Conservation (phyloP, 768 basidiomycete genomes). For the Suillus americanus region DNA sequence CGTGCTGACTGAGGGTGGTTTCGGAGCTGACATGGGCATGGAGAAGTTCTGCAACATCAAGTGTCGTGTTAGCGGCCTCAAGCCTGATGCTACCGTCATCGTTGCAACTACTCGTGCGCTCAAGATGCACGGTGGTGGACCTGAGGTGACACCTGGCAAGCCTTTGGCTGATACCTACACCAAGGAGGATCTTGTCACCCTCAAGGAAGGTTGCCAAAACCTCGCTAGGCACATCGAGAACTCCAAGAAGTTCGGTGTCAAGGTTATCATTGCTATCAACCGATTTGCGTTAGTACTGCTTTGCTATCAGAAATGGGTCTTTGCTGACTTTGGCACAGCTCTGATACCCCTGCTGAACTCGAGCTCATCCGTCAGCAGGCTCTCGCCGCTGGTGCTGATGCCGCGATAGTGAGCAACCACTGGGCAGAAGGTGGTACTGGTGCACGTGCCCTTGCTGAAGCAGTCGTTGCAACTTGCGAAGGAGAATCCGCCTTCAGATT, state of each 20-base stretch:
- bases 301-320: neutral
- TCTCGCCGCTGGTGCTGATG: slow-evolving; percentile 86
- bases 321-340: slow-evolving; percentile 40
- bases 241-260: slow-evolving; percentile 92
- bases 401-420: slow-evolving; percentile 93
- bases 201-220: slow-evolving; percentile 92
- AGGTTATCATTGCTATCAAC: slow-evolving; percentile 95
- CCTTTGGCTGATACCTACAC: slow-evolving; percentile 92
- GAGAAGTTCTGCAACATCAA: slow-evolving; percentile 99
- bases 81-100: slow-evolving; percentile 91
- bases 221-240: slow-evolving; percentile 92
- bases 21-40: slow-evolving; percentile 99
- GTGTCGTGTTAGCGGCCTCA: slow-evolving; percentile 89
- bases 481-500: slow-evolving; percentile 84
- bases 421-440: slow-evolving; percentile 97
- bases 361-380: slow-evolving; percentile 80
- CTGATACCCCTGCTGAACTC: slow-evolving; percentile 89
- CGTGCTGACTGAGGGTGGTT: slow-evolving; percentile 97
- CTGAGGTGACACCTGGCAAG: slow-evolving; percentile 95
- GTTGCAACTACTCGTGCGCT: slow-evolving; percentile 97
- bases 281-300: slow-evolving; percentile 75
- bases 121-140: slow-evolving; percentile 99
- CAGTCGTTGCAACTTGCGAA: slow-evolving; percentile 86
- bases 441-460: slow-evolving; percentile 86
- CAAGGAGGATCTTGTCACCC: slow-evolving; percentile 85